Evolutionary conservation across 225 moss, liverwort and hornwort species (phyloP).

Genomic region (Physcomitrellopsis africana): DNA sequence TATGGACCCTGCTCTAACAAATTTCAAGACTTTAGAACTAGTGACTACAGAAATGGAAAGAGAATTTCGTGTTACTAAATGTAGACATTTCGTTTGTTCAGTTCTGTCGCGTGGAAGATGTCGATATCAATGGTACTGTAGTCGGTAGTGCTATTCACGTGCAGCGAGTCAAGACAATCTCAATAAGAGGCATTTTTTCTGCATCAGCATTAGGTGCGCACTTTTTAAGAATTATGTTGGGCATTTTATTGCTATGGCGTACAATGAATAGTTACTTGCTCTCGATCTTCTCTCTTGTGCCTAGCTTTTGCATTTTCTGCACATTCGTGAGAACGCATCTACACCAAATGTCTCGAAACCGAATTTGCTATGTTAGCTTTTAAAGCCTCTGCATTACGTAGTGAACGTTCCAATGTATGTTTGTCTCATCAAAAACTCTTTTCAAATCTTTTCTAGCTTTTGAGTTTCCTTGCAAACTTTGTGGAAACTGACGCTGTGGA

Average conservation of each 20-base stretch:
- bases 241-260: constrained; percentile 5
- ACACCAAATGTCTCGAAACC: background rate
- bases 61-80: constrained; percentile 15
- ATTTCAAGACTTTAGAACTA: background rate
- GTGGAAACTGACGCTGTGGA: constrained; percentile 27
- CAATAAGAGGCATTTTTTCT: constrained; percentile 79
- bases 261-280: background rate
- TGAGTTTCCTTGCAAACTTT: constrained; percentile 19
- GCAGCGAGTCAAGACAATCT: constrained; percentile 84
- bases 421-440: constrained; percentile 13
- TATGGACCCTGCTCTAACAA: background rate
- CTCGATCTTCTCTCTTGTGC: background rate
- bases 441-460: constrained; percentile 11
- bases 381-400: background rate
- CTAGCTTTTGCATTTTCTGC: background rate
- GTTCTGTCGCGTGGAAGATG: constrained; percentile 96
- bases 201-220: constrained; percentile 84
- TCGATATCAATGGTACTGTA: constrained; percentile 79
- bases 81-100: constrained; percentile 38
- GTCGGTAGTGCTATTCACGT: constrained; percentile 87
- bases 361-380: constrained; percentile 1
- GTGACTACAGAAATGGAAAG: constrained; percentile 2
- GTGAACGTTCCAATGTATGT: constrained; percentile 5
- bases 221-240: background rate
- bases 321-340: background rate